These are phyloP conservation scores for Nitzschia palea DNA, from an alignment of 108 stramenopile species.

Conservation along the genomic window DNA sequence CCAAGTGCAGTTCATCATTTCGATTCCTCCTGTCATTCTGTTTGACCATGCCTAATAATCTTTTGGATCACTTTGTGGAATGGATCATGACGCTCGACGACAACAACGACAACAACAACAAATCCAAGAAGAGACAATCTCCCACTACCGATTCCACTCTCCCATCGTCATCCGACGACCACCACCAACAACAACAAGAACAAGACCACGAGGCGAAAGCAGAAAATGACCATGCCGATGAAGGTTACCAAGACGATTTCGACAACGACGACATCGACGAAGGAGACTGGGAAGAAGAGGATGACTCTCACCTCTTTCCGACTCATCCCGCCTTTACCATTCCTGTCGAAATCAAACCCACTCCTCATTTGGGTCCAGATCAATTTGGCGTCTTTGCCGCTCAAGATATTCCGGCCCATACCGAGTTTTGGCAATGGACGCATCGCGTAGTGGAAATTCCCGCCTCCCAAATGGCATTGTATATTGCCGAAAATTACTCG, in stretches of 20 bases:
- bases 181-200: not conserved
- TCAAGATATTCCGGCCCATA: constrained; percentile 25
- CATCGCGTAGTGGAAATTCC: constrained; percentile 22
- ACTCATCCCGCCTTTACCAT: constrained; percentile 27
- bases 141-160: too few species aligned
- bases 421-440: constrained; percentile 34
- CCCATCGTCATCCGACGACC: too few species aligned
- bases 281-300: not conserved
- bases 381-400: constrained; percentile 30
- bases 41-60: not conserved
- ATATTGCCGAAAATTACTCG: constrained; percentile 18
- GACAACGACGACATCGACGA: not conserved
- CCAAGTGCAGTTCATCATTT: too few species aligned
- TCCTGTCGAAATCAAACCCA: constrained; percentile 24
- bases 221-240: not conserved
- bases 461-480: not conserved
- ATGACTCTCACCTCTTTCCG: constrained; percentile 13
- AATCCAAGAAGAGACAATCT: not conserved
- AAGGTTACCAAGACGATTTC: not conserved
- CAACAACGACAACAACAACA: not conserved
- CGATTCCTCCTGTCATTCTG: too few species aligned
- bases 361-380: constrained; percentile 6
- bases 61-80: not conserved
- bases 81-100: not conserved
- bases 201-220: not conserved